Base-by-base conservation (phyloP, 2,329 filamentous ascomycete species). In the Lecanicillium sp. region DNA sequence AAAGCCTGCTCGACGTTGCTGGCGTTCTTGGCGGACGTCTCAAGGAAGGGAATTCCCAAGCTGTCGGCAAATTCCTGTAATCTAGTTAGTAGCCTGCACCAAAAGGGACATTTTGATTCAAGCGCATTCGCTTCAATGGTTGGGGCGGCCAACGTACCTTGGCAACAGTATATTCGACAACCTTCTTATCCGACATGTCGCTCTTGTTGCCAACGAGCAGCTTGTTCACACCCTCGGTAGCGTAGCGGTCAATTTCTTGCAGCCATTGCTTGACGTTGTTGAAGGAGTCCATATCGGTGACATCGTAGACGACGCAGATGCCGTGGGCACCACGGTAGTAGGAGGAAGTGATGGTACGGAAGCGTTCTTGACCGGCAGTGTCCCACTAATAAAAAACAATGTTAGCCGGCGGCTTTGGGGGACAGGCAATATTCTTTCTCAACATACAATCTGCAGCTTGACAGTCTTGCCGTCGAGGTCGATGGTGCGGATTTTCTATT, bases 251-350 rank as follows among this genome's bases (percentile, higher is more conserved):
- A 56, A 98, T 98, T 73, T 98, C 92, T 68, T 98, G 92, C 46
- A 98, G 80, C 92, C 92, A 98, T 76, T 98, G 92, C 85, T 98
- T 96, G 57, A 98, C 92, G 73, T 96, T 98, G 82, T 98, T 96
- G 86, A 98, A 98, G 20, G 87, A 95, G 66, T 96, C 92, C 90
- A 96, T 95, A 65, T 98, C 92, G 52, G 92, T 98, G 60, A 98
- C 92, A 81, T 98, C 92, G 78, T 96, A 98, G 63, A 98, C 92
- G 53, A 98, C 90, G 70, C 92, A 98, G 70, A 98, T 98, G 56
- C 92, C 92, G 70, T 96, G 92, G 51, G 92, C 92, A 58, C 92
- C 92, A 61, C 92, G 87, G 76, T 98, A 98, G 78, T 98, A 98
- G 45, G 92, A 96, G 30, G 90, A 96, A 46, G 92, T 98, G 72